Evolutionary conservation across 108 stramenopile species (phyloP).

Genomic region (Fistulifera solaris): DNA sequence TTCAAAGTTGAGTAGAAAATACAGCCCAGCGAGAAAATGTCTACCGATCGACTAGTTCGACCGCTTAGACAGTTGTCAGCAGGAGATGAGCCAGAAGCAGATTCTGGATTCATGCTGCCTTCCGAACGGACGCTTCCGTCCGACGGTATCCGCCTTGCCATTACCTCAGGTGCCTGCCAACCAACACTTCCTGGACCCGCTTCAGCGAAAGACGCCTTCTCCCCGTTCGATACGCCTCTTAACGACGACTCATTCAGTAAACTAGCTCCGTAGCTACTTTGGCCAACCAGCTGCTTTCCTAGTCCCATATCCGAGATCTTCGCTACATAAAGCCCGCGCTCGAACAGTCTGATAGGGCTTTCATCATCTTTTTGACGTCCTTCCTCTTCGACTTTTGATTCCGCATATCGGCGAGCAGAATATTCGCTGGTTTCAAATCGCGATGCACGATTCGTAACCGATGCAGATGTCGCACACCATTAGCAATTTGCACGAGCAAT

Average conservation of each 20-base stretch:
- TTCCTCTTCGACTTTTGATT: conserved; percentile 22
- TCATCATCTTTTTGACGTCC: conserved; percentile 23
- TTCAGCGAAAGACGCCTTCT: conserved; percentile 42
- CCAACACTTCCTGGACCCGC: conserved; percentile 87
- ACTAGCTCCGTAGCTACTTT: conserved; percentile 83
- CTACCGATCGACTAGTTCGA: conserved; percentile 81
- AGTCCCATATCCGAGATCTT: conserved; percentile 97
- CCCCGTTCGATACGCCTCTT: conserved; percentile 25
- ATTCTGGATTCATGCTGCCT: conserved; percentile 15
- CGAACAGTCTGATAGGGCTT: conserved; percentile 38
- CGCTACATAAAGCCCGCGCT: conserved; percentile 62
- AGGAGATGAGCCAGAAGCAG: conserved; percentile 12
- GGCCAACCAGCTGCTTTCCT: conserved; percentile 87
- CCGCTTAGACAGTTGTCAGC: conserved; percentile 21
- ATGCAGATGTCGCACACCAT: conserved; percentile 86
- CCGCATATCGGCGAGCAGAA: conserved; percentile 56
- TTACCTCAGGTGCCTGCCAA: conserved; percentile 96
- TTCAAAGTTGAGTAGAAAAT: conserved; percentile 86
- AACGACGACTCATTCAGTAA: conserved; percentile 57
- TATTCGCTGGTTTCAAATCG: conserved; percentile 89
- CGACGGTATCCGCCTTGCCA: conserved; percentile 67
- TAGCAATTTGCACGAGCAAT: conserved; percentile 75
- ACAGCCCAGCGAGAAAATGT: conserved; percentile 95
- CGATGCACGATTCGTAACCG: conserved; percentile 87
- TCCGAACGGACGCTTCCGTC: conserved; percentile 36